Base-by-base conservation (phyloP, 1,284 basidiomycete genomes). In the Apiotrichum sp. region DNA sequence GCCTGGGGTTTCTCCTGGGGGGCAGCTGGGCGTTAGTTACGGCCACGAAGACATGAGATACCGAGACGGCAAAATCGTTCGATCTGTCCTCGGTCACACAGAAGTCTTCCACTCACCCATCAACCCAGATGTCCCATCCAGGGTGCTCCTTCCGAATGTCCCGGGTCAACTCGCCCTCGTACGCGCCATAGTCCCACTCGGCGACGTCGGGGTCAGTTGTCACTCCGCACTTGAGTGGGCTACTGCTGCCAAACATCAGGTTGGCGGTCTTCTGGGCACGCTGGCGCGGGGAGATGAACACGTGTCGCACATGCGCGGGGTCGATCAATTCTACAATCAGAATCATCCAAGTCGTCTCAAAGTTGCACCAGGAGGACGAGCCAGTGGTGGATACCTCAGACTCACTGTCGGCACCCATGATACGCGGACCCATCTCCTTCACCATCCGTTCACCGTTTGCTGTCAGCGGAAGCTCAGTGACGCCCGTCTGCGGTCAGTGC, bases 151-250 rank as follows among this genome's bases (percentile, higher is more conserved):
- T 79, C 59, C 84, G 78, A 65, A 95, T 95, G 66, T 93, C 87
- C 33, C 82, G 76, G 14, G 86, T 80, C 43, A 82, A 71, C 44
- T 91, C 81, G 10, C 92, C 92, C 72, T 96, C 92, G 68, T 90
- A 95, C 9, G 88, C 83, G 32, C 92, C 90, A 70, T 93, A 93
- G 67, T 93, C 87, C 89, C 91, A 93, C 74, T 93, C 78, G n/a
- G 67, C 68, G 14, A 78, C 72, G 42, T 74, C 71, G 46, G 71
- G 66, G 39, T 69, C 65, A 2, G 74, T 74, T 8, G 47, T 51
- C 43, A 72, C 61, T n/a, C 61, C 54, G 51, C 67, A 70, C 43
- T 66, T 58, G 31, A 61, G 47, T 2, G 67, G 69, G 32, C 56
- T 61, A 56, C 71, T 58, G 44, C 66, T 64, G 45, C 69, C 70